These are phyloP conservation scores for Gelatoporia subvermispora DNA, from an alignment of 768 basidiomycete species.

Conservation along the genomic window DNA sequence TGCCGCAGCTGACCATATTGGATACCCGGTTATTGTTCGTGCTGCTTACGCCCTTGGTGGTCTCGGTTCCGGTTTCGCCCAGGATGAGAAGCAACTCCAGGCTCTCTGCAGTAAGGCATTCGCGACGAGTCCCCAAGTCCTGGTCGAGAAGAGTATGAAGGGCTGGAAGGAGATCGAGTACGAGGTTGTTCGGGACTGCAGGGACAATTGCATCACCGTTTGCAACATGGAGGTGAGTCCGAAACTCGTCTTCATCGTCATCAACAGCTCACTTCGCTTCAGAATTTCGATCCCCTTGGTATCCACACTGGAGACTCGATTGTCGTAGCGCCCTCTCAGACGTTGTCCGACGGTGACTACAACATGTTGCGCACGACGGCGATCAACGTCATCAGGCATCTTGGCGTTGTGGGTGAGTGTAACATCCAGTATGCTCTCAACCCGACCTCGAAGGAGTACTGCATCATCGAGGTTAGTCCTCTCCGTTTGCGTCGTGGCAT, in stretches of 20 bases:
- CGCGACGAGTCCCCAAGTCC: conserved; percentile 94
- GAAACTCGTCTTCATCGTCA: neutral
- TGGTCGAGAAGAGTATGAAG: conserved; percentile 99
- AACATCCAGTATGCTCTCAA: conserved; percentile 99
- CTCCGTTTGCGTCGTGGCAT: neutral
- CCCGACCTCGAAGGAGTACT: conserved; percentile 92
- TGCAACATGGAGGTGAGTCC: conserved; percentile 98
- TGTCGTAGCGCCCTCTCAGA: conserved; percentile 96
- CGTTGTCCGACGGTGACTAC: conserved; percentile 97
- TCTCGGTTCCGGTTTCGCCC: conserved; percentile 93
- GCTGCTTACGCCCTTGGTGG: conserved; percentile 97
- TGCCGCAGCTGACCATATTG: conserved; percentile 76
- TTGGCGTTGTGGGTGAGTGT: conserved; percentile 96
- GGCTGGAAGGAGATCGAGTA: conserved; percentile 99
- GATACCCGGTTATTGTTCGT: conserved; percentile 94
- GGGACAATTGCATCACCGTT: conserved; percentile 98
- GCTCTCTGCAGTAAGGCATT: conserved; percentile 93
- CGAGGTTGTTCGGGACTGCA: conserved; percentile 95
- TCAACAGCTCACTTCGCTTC: conserved; percentile 1
- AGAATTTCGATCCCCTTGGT: conserved; percentile 99
- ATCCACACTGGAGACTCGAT: conserved; percentile 99
- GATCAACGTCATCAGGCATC: conserved; percentile 97
- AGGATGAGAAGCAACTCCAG: conserved; percentile 83
- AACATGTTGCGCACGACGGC: conserved; percentile 99
- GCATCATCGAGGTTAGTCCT: conserved; percentile 83